A percentile compares a stretch with the other conserved stretches of the same genome.
phyloP scores from a whole-genome alignment of 176 grass and related monocot genomes.

The Triticum monococcum region DNA sequence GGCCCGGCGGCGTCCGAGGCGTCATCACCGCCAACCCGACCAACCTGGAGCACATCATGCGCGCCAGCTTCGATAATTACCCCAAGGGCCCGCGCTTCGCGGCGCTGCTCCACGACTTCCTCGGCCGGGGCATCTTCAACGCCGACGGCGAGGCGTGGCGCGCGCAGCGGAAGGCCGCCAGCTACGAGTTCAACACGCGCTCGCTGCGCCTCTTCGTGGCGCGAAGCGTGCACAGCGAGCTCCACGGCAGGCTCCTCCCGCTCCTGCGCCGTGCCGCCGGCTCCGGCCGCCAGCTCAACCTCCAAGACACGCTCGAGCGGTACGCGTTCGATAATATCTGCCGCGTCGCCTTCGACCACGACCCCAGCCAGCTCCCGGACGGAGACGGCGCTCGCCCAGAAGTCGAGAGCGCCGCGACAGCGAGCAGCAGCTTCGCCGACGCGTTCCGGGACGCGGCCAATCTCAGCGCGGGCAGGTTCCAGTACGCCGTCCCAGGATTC shows the following conservation, averaged over 20 bases:
- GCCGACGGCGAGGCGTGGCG: constrained; percentile 60
- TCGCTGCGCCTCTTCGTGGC: constrained; percentile 66
- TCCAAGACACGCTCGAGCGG: constrained; percentile 67
- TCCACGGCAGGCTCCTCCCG: constrained; percentile 55
- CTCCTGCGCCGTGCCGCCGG: constrained; percentile 26
- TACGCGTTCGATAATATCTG: constrained; percentile 79
- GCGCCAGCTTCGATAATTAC: constrained; percentile 48
- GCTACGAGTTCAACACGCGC: constrained; percentile 73
- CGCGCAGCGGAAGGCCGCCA: constrained; percentile 66
- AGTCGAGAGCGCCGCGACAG: not conserved
- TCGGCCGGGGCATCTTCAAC: constrained; percentile 69
- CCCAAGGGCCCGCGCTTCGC: constrained; percentile 45
- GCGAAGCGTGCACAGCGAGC: constrained; percentile 55
- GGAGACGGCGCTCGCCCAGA: not conserved
- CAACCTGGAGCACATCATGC: constrained; percentile 58
- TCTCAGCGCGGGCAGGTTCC: constrained; percentile 56
- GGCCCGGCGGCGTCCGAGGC: constrained; percentile 48
- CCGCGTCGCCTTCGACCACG: constrained; percentile 64
- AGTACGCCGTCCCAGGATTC: constrained; percentile 46
- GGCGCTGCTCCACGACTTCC: constrained; percentile 55
- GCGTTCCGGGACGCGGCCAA: constrained; percentile 63
- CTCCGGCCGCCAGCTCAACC: constrained; percentile 1
- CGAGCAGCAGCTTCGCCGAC: constrained; percentile 37
- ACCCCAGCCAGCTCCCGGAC: constrained; percentile 38
- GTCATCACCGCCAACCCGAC: constrained; percentile 49